Evolutionary conservation across 2,329 filamentous ascomycete genomes (phyloP).

Genomic region (Thermomyces lanuginosus): DNA sequence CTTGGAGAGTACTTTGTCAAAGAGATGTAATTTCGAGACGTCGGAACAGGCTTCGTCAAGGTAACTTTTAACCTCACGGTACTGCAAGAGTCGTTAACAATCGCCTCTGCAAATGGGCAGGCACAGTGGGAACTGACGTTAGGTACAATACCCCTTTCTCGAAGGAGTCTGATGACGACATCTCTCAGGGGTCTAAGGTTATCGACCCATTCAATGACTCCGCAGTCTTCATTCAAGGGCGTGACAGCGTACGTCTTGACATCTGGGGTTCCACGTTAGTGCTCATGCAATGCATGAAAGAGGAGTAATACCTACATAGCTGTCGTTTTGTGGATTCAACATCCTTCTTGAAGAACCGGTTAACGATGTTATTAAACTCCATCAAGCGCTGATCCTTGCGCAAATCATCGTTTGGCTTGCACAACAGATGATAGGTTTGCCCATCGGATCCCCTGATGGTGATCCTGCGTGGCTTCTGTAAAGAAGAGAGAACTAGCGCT

Average conservation of each 20-base stretch:
- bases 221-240: slow-evolving; percentile 91
- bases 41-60: slow-evolving; percentile 50
- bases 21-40: slow-evolving; percentile 50
- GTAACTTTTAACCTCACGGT: slow-evolving; percentile 44
- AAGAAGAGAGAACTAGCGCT: slow-evolving; percentile 73
- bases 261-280: slow-evolving; percentile 27
- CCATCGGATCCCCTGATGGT: slow-evolving; percentile 81
- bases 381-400: slow-evolving; percentile 95
- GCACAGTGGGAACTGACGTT: slow-evolving; percentile 27
- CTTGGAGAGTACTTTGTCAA: slow-evolving; percentile 42
- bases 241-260: slow-evolving; percentile 97
- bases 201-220: slow-evolving; percentile 96
- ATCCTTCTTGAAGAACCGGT: slow-evolving; percentile 79
- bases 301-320: slow-evolving; percentile 38
- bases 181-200: slow-evolving; percentile 88
- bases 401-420: slow-evolving; percentile 96
- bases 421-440: slow-evolving; percentile 71
- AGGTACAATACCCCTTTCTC: slow-evolving; percentile 49
- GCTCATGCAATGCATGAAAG: background rate
- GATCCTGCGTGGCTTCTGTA: slow-evolving; percentile 82
- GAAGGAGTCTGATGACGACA: slow-evolving; percentile 66
- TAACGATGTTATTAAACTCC: slow-evolving; percentile 99
- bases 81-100: slow-evolving; percentile 35
- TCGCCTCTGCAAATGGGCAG: too few species aligned
- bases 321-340: slow-evolving; percentile 78